phyloP scores from a whole-genome alignment of 1,284 basidiomycete genomes.

The Leccinum fallax region DNA sequence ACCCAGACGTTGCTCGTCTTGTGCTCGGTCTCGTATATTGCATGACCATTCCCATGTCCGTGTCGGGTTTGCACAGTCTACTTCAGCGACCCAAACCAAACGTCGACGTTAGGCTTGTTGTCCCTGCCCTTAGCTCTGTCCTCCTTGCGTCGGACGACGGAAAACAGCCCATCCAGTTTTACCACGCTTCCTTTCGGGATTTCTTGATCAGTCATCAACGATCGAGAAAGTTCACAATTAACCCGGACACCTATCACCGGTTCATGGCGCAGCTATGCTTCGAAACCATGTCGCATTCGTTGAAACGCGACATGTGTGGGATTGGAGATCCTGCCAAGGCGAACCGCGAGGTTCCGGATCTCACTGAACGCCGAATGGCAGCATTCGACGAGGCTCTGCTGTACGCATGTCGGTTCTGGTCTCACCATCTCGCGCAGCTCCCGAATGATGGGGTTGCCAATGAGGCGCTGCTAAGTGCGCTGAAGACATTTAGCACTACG shows the following conservation, averaged over 20 bases:
- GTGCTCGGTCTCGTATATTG: slow-evolving; percentile 25
- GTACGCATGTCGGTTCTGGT: slow-evolving; percentile 30
- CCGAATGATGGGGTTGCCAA: slow-evolving; percentile 6
- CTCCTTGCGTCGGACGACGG: too few relatives aligned
- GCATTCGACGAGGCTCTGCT: slow-evolving; percentile 22
- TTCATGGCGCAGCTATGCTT: slow-evolving; percentile 24
- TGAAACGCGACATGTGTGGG: slow-evolving; percentile 28
- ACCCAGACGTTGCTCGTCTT: slow-evolving; percentile 19
- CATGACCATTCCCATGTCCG: slow-evolving; percentile 17
- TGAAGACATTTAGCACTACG: slow-evolving; percentile 17
- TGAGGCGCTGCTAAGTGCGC: slow-evolving; percentile 8
- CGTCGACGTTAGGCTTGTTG: too few relatives aligned
- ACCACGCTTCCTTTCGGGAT: slow-evolving; percentile 7
- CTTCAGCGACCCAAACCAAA: slow-evolving; percentile 1
- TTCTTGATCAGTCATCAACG: slow-evolving; percentile 20
- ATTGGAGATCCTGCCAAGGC: slow-evolving; percentile 23
- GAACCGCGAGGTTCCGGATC: slow-evolving; percentile 26
- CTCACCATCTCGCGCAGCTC: slow-evolving; percentile 23
- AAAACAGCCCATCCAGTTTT: too few relatives aligned
- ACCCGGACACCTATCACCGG: slow-evolving; percentile 20
- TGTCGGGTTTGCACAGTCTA: slow-evolving; percentile 18
- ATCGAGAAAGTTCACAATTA: slow-evolving; percentile 17
- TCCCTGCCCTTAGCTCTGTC: too few relatives aligned
- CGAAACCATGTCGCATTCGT: slow-evolving; percentile 17
- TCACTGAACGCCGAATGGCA: slow-evolving; percentile 12